Evolutionary conservation across 148 eudicot species (phyloP), one percentile per base, ranked within the genome.

Genomic region (Polygonum aviculare): DNA sequence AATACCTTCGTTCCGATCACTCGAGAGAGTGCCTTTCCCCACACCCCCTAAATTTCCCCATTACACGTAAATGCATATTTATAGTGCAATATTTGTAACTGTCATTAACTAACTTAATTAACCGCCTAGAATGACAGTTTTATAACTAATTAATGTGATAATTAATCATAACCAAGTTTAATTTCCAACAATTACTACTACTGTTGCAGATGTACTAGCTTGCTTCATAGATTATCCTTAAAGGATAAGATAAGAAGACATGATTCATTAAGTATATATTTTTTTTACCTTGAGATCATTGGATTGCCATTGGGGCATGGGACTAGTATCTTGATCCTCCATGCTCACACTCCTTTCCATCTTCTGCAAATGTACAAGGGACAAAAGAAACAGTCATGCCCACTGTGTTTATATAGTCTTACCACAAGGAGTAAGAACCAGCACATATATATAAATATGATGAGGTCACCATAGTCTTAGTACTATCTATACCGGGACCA

Each of bases 221-320:
- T 54, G 69, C 31, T 26, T 26, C 31, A 26, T 26, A 26, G 31
- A 22, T 7, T 57, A 7, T 57, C 33, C 21, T 21, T 57, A 1
- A 57, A 57, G 65, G 12, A 57, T 57, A 57, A 57, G n/a, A 8
- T 57, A 57, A 57, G n/a, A 8, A 7, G 35, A 21, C 31, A 26
- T 26, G 31, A 26, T 26, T 26, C 62, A 55, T n/a, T 22, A n/a
- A 21, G 41, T 54, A 50, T 44, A 26, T 26, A 0, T 26, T 26
- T 26, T 26, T 26, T 26, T 50, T 89, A 94, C 98, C 96, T 95
- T 95, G 40, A 95, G 85, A 82, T 95, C 98, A 81, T 92, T 90
- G 76, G 94, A 86, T 80, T 88, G 87, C 97, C 97, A 95, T 65
- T 90, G 79, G 67, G 97, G 96, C 47, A 84, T 54, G 72, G 90